Percentiles rank a stretch among this genome's conserved stretches.
Evolutionary conservation across 2,329 filamentous ascomycete species (phyloP).

Genomic region (Aspergillus novoparasiticus): DNA sequence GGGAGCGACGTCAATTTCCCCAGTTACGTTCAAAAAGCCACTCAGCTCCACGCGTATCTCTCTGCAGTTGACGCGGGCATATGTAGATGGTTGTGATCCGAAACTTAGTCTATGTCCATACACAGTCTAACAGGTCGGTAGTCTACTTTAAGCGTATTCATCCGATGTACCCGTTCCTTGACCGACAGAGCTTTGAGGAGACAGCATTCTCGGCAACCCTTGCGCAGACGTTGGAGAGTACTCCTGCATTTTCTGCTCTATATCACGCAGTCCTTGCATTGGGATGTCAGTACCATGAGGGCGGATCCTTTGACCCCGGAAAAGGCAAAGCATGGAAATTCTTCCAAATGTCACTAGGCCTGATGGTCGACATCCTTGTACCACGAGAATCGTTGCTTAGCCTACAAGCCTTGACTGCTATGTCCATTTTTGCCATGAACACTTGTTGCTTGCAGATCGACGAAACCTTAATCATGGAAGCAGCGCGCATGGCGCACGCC

Average conservation of each 20-base stretch:
- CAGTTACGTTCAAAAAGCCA: slow-evolving; percentile 1
- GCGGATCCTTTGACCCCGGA: not conserved
- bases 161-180: slow-evolving; percentile 45
- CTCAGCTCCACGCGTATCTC: not conserved
- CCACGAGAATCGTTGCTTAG: not conserved
- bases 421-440: not conserved
- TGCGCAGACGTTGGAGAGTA: slow-evolving; percentile 54
- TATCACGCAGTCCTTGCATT: slow-evolving; percentile 42
- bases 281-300: slow-evolving; percentile 36
- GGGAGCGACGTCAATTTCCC: not conserved
- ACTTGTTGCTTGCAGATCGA: slow-evolving; percentile 4
- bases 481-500: not conserved
- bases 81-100: not conserved
- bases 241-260: slow-evolving; percentile 50
- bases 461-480: not conserved
- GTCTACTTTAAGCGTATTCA: slow-evolving; percentile 46
- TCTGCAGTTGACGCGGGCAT: not conserved
- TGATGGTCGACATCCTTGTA: not conserved
- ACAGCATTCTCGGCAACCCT: slow-evolving; percentile 47
- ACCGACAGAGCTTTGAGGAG: slow-evolving; percentile 37
- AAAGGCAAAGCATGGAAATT: slow-evolving; percentile 3
- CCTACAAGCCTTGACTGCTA: not conserved
- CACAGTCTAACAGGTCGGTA: slow-evolving; percentile 7
- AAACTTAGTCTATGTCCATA: no score
- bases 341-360: slow-evolving; percentile 1